Conservation (phyloP, 2,329 filamentous ascomycete species). For the Didymella lethalis region DNA sequence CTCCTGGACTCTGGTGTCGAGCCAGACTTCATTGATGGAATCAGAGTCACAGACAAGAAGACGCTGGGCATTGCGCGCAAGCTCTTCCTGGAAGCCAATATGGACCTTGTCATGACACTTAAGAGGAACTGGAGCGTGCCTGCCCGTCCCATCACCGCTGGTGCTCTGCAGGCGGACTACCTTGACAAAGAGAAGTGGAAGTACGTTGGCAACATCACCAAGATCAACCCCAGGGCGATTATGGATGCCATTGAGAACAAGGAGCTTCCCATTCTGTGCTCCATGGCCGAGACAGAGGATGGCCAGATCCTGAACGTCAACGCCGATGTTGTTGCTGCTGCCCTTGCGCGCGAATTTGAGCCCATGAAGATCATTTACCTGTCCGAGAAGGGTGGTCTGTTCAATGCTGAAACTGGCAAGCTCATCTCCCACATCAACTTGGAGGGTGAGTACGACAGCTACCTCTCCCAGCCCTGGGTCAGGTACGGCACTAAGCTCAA, state of each 20-base stretch:
- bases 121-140: constrained; percentile 84
- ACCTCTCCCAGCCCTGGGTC: constrained; percentile 96
- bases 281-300: constrained; percentile 91
- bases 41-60: constrained; percentile 93
- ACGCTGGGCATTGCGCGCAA: constrained; percentile 89
- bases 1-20: constrained; percentile 90
- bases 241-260: constrained; percentile 84
- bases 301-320: constrained; percentile 97
- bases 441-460: constrained; percentile 91
- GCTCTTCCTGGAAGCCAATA: constrained; percentile 93
- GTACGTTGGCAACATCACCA: constrained; percentile 92
- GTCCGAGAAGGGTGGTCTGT: constrained; percentile 96
- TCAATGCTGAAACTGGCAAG: constrained; percentile 90
- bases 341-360: constrained; percentile 86
- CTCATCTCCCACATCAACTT: constrained; percentile 98
- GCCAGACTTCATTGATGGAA: constrained; percentile 95
- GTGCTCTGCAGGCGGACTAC: constrained; percentile 92
- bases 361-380: constrained; percentile 98
- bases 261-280: constrained; percentile 93
- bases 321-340: constrained; percentile 93
- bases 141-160: constrained; percentile 85
- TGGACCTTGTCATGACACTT: constrained; percentile 88
- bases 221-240: constrained; percentile 88
- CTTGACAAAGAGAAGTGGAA: constrained; percentile 97
- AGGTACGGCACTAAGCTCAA: constrained; percentile 93